These are phyloP conservation scores for Skeletonema potamos DNA, from an alignment of 108 stramenopile genomes.

Conservation along the genomic window DNA sequence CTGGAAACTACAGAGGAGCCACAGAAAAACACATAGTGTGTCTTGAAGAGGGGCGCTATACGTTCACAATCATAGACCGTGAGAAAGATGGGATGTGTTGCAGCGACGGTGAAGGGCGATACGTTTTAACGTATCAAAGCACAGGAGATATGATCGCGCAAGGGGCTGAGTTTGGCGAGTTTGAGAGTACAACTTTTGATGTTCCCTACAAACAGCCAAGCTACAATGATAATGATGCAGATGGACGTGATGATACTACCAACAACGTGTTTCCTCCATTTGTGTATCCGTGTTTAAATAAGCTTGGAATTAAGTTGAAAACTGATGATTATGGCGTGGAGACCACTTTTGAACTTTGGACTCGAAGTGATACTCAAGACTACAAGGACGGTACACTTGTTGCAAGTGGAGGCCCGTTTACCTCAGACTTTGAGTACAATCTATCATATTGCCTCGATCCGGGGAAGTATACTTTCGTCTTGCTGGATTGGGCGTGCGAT, in stretches of 20 bases:
- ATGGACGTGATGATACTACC: constrained; percentile 40
- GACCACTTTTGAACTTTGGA: constrained; percentile 37
- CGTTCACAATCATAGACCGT: constrained; percentile 37
- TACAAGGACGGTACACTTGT: constrained; percentile 28
- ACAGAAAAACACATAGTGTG: constrained; percentile 31
- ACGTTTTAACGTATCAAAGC: constrained; percentile 21
- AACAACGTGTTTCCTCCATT: constrained; percentile 33
- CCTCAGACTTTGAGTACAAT: constrained; percentile 29
- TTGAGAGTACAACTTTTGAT: constrained; percentile 33
- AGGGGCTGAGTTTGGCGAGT: constrained; percentile 13
- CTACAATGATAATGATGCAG: constrained; percentile 15
- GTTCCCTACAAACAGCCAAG: constrained; percentile 24
- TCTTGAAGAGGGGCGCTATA: constrained; percentile 31
- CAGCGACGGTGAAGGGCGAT: constrained; percentile 20
- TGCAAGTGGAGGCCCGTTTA: constrained; percentile 35
- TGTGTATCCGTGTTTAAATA: constrained; percentile 18
- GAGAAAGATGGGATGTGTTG: constrained; percentile 35
- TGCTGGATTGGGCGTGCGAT: constrained; percentile 48
- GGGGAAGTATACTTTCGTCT: constrained; percentile 40
- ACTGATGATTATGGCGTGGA: constrained; percentile 51
- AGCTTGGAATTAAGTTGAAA: constrained; percentile 33
- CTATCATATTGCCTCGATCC: constrained; percentile 35
- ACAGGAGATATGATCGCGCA: constrained; percentile 37
- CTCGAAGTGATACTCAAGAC: background rate
- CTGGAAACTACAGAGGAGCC: constrained; percentile 19